phyloP scores from a whole-genome alignment of 768 basidiomycete genomes.

The Gyrodon lividus region DNA sequence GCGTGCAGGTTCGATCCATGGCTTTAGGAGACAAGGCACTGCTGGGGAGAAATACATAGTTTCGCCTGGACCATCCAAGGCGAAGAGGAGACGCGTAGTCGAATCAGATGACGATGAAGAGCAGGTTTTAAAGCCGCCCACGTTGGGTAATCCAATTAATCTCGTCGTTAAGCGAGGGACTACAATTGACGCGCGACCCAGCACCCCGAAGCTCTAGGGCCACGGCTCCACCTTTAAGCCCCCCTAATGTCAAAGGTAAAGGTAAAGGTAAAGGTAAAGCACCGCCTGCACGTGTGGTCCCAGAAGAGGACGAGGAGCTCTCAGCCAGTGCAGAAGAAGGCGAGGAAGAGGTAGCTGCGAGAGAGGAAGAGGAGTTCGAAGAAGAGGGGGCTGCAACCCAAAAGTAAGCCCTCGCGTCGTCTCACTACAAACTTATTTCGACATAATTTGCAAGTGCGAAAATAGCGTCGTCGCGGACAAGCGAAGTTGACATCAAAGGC shows the following conservation, averaged over 20 bases:
- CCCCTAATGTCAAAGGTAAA: slow-evolving; percentile 13
- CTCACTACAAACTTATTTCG: slow-evolving; percentile 1
- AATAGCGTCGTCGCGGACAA: slow-evolving; percentile 54
- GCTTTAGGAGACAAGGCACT: background rate
- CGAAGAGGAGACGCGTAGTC: slow-evolving; percentile 53
- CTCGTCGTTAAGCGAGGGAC: background rate
- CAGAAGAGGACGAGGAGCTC: slow-evolving; percentile 34
- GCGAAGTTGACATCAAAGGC: slow-evolving; percentile 73
- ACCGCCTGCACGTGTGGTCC: slow-evolving; percentile 10
- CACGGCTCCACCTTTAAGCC: background rate
- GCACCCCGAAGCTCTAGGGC: background rate
- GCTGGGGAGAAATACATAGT: slow-evolving; percentile 17
- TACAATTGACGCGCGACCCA: background rate
- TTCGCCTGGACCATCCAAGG: slow-evolving; percentile 22
- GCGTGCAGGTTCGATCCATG: slow-evolving; percentile 10
- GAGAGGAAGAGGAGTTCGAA: slow-evolving; percentile 43
- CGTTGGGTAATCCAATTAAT: background rate
- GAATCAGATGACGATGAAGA: slow-evolving; percentile 52
- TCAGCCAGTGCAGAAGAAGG: slow-evolving; percentile 36
- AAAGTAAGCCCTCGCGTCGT: slow-evolving; percentile 42
- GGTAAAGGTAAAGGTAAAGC: slow-evolving; percentile 21
- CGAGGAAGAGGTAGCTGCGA: slow-evolving; percentile 39
- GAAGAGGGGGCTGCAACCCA: slow-evolving; percentile 57
- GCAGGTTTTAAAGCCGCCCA: background rate
- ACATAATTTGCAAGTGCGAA: slow-evolving; percentile 51